Evolutionary conservation across 768 basidiomycete species (phyloP).

Genomic region (Sarcodon sp.): DNA sequence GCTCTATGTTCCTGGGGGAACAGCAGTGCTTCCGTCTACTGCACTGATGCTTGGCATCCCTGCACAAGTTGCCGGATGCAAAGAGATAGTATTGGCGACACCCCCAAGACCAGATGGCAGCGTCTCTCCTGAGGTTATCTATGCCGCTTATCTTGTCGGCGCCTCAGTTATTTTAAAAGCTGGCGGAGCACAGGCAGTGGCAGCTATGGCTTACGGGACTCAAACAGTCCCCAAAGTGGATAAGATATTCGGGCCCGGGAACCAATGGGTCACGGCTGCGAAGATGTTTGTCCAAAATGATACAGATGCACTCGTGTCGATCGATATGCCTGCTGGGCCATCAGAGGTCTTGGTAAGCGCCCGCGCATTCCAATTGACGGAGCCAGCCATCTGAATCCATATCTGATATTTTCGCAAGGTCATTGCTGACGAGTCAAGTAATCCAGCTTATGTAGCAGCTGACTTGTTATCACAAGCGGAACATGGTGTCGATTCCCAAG

Average conservation of each 20-base stretch:
- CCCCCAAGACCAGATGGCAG: slow-evolving; percentile 91
- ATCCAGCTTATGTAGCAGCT: slow-evolving; percentile 87
- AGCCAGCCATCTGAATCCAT: background rate
- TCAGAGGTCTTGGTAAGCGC: slow-evolving; percentile 86
- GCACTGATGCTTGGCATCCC: slow-evolving; percentile 95
- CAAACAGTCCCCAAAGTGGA: slow-evolving; percentile 94
- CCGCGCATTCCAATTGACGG: background rate
- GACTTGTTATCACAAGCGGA: slow-evolving; percentile 97
- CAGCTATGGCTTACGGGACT: slow-evolving; percentile 95
- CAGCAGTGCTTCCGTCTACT: slow-evolving; percentile 90
- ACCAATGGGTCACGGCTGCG: slow-evolving; percentile 99
- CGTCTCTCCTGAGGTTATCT: slow-evolving; percentile 95
- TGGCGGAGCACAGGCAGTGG: slow-evolving; percentile 93
- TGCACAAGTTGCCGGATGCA: slow-evolving; percentile 93
- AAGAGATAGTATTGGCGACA: slow-evolving; percentile 85
- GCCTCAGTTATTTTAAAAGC: slow-evolving; percentile 87
- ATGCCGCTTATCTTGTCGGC: slow-evolving; percentile 85
- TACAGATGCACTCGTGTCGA: slow-evolving; percentile 89
- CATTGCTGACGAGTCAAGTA: slow-evolving; percentile 80
- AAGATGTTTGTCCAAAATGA: slow-evolving; percentile 99
- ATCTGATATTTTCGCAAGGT: slow-evolving; percentile 38
- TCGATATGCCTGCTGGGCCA: slow-evolving; percentile 99
- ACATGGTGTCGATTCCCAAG: slow-evolving; percentile 96
- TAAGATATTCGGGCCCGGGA: slow-evolving; percentile 98
- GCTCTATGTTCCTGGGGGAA: slow-evolving; percentile 94